Conservation (phyloP, 2,329 filamentous ascomycete species). For the Gaeumannomyces tritici region DNA sequence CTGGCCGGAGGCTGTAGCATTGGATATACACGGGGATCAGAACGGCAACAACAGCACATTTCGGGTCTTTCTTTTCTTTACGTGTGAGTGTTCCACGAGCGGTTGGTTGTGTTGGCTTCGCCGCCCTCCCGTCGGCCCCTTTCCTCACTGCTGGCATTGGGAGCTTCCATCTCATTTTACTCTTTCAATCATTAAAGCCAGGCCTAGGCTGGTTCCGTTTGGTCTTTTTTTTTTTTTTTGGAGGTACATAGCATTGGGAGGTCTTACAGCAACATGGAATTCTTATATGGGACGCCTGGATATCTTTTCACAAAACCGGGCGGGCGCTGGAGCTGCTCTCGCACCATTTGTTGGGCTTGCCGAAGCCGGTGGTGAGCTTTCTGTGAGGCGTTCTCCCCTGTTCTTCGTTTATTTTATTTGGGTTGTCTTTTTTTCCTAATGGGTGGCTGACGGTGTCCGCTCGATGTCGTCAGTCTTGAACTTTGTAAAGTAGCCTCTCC, state of each 20-base stretch:
- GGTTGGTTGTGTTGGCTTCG: background rate
- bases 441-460: background rate
- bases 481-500: constrained; percentile 47
- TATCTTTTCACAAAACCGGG: background rate
- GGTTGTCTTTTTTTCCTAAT: too few species aligned
- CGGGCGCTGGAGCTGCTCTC: background rate
- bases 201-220: background rate
- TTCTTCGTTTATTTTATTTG: too few species aligned
- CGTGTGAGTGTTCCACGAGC: background rate
- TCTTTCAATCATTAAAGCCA: background rate
- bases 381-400: too few species aligned
- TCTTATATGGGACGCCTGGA: background rate
- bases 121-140: background rate
- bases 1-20: background rate
- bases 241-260: background rate
- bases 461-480: constrained; percentile 15
- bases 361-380: too few species aligned
- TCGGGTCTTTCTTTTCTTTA: background rate
- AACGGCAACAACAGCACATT: background rate
- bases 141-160: background rate
- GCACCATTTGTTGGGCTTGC: too few species aligned
- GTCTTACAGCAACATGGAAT: background rate
- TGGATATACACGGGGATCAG: background rate
- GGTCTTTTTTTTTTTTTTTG: background rate
- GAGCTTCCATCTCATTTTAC: background rate